Evolutionary conservation across 2,329 filamentous ascomycete species (phyloP), one percentile per base, ranked within the genome.

Genomic region (Blastomyces gilchristii): DNA sequence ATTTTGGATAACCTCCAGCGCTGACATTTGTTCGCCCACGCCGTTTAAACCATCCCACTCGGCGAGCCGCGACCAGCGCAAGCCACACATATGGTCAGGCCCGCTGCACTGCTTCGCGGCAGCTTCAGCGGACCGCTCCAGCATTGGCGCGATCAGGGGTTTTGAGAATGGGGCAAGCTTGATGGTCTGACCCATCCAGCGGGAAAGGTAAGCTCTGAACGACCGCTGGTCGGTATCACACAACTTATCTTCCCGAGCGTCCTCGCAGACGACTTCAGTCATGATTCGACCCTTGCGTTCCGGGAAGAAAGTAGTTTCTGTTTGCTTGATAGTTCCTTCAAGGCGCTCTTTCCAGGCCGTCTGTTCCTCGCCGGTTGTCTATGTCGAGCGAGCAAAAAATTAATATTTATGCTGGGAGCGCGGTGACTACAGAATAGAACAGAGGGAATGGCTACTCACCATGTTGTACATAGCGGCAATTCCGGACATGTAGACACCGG

Each of bases 11-110:
- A 87, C 79, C 69, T 88, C 85, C 71, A 89, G 76, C 2, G 83
- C 85, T 1, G 83, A 81, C 87, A 90, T 89, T 73, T 89, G 86
- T 72, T 89, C 85, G 5, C 87, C 87, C 1, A 89, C 82, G 7
- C 86, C 87, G 7, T 78, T 81, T 1, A 78, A 79, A 31, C 83
- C 83, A 70, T 88, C 85, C 73, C 81, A 88, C 9, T 73, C 72
- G 0, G 74, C 76, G 6, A 71, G 72, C 63, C 79, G 75, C 61
- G 80, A 78, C 56, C 80, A 72, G 43, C 65, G 64, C 25, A 70
- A 58, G 22, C 69, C 69, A 50, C 69, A 70, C 4, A 66, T 66
- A 60, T 71, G 68, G 45, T 69, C 63, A 5, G 67, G 66, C 2
- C 69, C 69, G 37, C 60, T 68, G 62, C 69, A 70, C 49, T 70